These are phyloP conservation scores for Malassezia pachydermatis DNA, from an alignment of 1,284 basidiomycete genomes.

Conservation along the genomic window DNA sequence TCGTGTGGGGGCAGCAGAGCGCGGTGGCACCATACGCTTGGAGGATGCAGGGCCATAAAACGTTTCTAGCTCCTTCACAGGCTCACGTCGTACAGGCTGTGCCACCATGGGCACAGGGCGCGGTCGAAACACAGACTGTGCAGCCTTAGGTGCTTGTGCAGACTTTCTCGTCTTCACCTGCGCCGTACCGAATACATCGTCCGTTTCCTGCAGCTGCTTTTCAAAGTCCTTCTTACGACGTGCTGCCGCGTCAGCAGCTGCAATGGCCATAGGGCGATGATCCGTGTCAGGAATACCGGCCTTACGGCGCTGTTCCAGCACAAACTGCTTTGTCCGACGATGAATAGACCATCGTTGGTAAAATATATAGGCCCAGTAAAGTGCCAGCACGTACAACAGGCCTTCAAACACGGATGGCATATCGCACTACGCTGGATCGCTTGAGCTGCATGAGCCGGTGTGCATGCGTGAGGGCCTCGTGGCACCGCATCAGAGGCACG, in stretches of 20 bases:
- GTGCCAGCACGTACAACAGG: constrained; percentile 3
- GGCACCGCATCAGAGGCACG: no score
- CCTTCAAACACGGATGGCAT: constrained; percentile 5
- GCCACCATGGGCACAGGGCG: not conserved
- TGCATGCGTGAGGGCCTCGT: no score
- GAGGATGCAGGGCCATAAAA: constrained; percentile 1
- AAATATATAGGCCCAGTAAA: constrained; percentile 7
- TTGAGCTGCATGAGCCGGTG: no score
- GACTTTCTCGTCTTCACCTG: not conserved
- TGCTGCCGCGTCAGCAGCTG: constrained; percentile 7
- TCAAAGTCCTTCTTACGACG: constrained; percentile 9
- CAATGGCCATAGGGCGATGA: constrained; percentile 8
- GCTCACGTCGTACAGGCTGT: not conserved
- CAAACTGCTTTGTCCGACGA: constrained; percentile 9
- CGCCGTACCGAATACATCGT: constrained; percentile 11
- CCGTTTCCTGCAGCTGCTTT: not conserved
- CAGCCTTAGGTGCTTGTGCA: not conserved
- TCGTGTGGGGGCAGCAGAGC: not conserved
- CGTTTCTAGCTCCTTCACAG: not conserved
- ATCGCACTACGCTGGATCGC: not conserved
- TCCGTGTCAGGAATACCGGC: constrained; percentile 17
- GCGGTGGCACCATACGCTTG: not conserved
- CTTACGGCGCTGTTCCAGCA: constrained; percentile 15
- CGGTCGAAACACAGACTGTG: not conserved
- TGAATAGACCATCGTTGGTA: constrained; percentile 13